phyloP scores from a whole-genome alignment of 768 basidiomycete species.

The Lentinula edodes region DNA sequence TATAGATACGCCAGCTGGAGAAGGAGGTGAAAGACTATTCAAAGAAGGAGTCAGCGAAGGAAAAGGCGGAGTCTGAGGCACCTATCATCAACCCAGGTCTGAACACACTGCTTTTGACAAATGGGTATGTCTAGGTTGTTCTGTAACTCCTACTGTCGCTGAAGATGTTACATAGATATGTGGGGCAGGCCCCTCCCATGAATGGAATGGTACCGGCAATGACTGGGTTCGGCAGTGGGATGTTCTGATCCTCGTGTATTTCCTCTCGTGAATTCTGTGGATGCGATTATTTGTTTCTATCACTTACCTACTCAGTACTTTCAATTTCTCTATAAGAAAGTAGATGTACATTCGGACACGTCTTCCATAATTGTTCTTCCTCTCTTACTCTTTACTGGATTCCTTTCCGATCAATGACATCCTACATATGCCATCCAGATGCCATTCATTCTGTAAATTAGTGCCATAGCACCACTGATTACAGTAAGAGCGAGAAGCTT shows the following conservation, averaged over 20 bases:
- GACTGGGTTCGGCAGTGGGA: conserved; percentile 52
- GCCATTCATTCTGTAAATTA: no score
- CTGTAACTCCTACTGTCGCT: background rate
- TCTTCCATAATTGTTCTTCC: background rate
- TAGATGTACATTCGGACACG: conserved; percentile 7
- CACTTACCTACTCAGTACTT: background rate
- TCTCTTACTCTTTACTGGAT: background rate
- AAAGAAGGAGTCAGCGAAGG: conserved; percentile 84
- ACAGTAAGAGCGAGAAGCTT: background rate
- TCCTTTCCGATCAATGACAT: background rate
- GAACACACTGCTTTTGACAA: conserved; percentile 59
- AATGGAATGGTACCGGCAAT: conserved; percentile 69
- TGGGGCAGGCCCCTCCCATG: conserved; percentile 61
- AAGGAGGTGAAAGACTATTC: conserved; percentile 86
- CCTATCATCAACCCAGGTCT: conserved; percentile 87
- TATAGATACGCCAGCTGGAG: conserved; percentile 70
- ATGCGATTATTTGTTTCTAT: background rate
- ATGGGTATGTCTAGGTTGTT: conserved; percentile 52
- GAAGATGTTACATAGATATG: conserved; percentile 36
- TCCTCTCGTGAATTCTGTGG: background rate
- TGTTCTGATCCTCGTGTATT: conserved; percentile 20
- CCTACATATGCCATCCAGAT: background rate
- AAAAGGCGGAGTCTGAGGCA: conserved; percentile 80
- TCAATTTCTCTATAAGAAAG: background rate
- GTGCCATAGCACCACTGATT: no score